Conservation (phyloP, 2,329 filamentous ascomycete species). For the Ambrosiella cleistominuta region DNA sequence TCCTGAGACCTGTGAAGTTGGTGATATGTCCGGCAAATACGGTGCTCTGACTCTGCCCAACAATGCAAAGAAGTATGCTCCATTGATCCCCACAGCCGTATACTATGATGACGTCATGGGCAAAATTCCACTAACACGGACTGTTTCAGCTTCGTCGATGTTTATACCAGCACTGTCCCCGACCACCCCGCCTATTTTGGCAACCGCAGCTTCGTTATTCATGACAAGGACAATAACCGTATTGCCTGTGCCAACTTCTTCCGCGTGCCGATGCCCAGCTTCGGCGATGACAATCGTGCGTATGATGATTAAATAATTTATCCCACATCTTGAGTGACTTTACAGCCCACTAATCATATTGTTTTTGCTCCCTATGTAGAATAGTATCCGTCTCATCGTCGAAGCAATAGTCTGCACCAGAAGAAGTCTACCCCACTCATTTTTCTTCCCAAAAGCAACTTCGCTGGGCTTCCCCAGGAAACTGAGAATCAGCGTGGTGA, state of each 20-base stretch:
- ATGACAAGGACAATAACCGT: conserved; percentile 23
- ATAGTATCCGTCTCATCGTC: not conserved
- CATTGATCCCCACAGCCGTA: no score
- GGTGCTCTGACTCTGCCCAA: conserved; percentile 23
- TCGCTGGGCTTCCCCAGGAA: not conserved
- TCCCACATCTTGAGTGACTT: not conserved
- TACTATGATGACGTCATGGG: no score
- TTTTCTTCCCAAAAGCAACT: no score
- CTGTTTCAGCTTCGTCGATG: conserved; percentile 23
- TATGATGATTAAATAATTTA: not conserved
- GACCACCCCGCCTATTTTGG: conserved; percentile 28
- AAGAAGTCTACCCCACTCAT: not conserved
- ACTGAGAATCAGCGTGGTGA: not conserved
- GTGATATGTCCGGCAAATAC: conserved; percentile 43
- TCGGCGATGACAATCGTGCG: not conserved
- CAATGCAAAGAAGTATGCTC: conserved; percentile 1
- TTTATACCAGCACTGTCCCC: conserved; percentile 23
- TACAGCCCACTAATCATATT: not conserved
- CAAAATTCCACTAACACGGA: not conserved
- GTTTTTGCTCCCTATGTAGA: not conserved
- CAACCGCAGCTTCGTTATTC: conserved; percentile 27
- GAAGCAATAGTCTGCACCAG: not conserved
- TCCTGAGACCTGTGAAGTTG: conserved; percentile 39
- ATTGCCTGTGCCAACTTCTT: conserved; percentile 27
- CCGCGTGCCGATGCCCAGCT: conserved; percentile 9